Percentiles rank a stretch among this genome's conserved stretches.
Conservation (phyloP, 176 grass and related monocot species). For the Secale cereale region DNA sequence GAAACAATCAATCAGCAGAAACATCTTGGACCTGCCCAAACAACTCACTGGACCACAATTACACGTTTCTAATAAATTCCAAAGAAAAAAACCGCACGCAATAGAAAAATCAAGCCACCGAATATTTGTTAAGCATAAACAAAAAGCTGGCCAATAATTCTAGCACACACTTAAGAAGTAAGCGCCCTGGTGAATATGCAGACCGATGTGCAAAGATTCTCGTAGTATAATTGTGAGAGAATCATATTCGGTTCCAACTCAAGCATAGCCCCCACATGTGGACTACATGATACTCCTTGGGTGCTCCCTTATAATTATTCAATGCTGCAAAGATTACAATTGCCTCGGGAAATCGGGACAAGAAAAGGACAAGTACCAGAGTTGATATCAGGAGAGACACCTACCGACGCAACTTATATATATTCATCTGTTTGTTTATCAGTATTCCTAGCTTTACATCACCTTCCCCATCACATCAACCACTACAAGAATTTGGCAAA, state of each 20-base stretch:
- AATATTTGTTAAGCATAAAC: neutral
- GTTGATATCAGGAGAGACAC: slow-evolving; percentile 32
- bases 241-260: neutral
- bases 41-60: neutral
- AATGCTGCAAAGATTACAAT: slow-evolving; percentile 20
- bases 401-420: slow-evolving; percentile 26
- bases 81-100: neutral
- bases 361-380: slow-evolving; percentile 7
- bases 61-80: neutral
- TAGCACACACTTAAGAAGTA: neutral
- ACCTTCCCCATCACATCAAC: slow-evolving; percentile 43
- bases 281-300: neutral
- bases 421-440: slow-evolving; percentile 6
- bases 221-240: neutral
- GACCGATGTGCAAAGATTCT: neutral
- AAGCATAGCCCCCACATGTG: neutral
- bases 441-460: slow-evolving; percentile 44
- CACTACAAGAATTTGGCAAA: slow-evolving; percentile 35
- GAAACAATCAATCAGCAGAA: slow-evolving; percentile 5
- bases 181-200: neutral
- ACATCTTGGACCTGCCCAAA: neutral
- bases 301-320: slow-evolving; percentile 25
- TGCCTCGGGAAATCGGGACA: slow-evolving; percentile 30
- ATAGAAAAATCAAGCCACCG: neutral
- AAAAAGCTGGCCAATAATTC: neutral